These are phyloP conservation scores for Globisporangium echinulatum DNA, from an alignment of 352 stramenopile species.

Conservation along the genomic window DNA sequence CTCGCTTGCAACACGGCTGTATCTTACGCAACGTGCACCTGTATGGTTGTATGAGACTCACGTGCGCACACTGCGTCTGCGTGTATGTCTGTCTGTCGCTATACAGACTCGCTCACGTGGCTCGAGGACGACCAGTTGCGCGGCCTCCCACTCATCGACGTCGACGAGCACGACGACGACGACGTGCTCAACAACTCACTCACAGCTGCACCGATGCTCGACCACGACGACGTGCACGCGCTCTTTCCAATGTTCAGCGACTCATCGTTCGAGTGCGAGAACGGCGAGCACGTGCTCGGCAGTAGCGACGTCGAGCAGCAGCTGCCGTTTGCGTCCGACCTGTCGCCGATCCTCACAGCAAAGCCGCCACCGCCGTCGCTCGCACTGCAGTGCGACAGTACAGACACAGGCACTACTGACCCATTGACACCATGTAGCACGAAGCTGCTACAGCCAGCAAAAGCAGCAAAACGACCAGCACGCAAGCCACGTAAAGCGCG, in stretches of 20 bases:
- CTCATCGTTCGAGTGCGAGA: constrained; percentile 30
- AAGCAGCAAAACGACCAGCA: neutral
- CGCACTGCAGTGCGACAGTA: neutral
- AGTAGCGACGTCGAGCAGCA: constrained; percentile 14
- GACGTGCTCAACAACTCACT: constrained; percentile 24
- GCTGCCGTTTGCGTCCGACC: constrained; percentile 34
- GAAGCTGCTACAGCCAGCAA: neutral
- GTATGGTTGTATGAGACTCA: constrained; percentile 5
- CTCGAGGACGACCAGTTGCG: constrained; percentile 48
- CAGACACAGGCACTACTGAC: no score
- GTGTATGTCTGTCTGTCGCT: constrained; percentile 8
- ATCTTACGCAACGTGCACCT: neutral
- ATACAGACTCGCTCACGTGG: constrained; percentile 28
- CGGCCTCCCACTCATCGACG: constrained; percentile 18
- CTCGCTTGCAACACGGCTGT: neutral
- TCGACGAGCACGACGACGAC: constrained; percentile 9
- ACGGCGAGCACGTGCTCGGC: neutral
- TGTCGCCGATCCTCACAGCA: constrained; percentile 45
- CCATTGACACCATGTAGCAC: neutral
- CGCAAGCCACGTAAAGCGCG: no score
- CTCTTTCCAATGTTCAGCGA: constrained; percentile 27
- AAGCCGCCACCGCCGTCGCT: constrained; percentile 3
- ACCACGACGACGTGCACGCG: constrained; percentile 16
- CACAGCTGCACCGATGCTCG: constrained; percentile 16
- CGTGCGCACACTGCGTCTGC: constrained; percentile 11